Conservation (phyloP, 225 moss, liverwort and hornwort genomes). For the Thuidium tamariscinum region DNA sequence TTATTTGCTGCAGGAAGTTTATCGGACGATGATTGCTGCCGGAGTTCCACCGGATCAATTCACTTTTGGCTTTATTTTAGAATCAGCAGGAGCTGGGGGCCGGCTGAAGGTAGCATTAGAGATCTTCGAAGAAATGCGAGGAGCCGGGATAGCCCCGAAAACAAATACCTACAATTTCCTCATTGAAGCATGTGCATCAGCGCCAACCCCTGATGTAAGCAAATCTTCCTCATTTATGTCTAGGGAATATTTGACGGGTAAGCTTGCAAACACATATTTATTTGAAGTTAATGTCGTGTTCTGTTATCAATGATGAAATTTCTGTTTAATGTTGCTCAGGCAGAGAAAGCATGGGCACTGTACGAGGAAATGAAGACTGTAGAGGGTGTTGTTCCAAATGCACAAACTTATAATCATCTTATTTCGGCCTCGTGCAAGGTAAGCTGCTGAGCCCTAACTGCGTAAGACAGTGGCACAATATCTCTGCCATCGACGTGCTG, state of each 20-base stretch:
- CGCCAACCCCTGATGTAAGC: constrained; percentile 76
- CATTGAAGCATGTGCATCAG: constrained; percentile 80
- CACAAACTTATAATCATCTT: constrained; percentile 67
- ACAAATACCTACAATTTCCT: constrained; percentile 88
- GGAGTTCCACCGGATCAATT: constrained; percentile 69
- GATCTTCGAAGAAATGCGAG: constrained; percentile 92
- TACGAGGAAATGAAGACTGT: constrained; percentile 75
- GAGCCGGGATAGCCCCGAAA: constrained; percentile 70
- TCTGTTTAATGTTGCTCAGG: constrained; percentile 27
- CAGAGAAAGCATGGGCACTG: constrained; percentile 71
- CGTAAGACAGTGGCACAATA: not conserved
- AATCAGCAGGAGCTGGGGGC: constrained; percentile 80
- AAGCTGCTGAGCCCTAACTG: not conserved
- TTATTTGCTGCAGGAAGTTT: constrained; percentile 49
- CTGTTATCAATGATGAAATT: not conserved
- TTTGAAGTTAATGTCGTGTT: not conserved
- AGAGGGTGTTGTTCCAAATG: constrained; percentile 51
- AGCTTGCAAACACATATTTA: not conserved
- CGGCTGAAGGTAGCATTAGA: constrained; percentile 79
- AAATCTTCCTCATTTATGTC: not conserved
- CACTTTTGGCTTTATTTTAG: constrained; percentile 74
- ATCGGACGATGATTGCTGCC: constrained; percentile 67
- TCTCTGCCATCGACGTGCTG: not conserved
- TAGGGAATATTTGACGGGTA: not conserved
- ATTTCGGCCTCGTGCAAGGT: constrained; percentile 83